These are phyloP conservation scores for Citrus cavaleriei DNA, from an alignment of 345 rosid genomes.

Conservation along the genomic window DNA sequence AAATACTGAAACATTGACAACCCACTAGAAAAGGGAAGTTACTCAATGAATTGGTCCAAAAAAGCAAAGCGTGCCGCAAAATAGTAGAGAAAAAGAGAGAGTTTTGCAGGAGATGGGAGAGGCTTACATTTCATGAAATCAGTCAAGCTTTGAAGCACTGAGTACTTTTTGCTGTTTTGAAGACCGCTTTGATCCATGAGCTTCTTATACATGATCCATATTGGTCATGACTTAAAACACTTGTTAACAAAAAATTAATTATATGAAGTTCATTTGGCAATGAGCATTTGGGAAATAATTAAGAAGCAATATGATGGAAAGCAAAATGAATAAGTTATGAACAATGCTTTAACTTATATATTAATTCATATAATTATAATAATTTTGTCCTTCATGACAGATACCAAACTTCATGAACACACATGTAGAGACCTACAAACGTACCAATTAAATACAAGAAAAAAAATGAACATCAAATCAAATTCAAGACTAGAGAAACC, in stretches of 20 bases:
- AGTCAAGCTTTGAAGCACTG: neutral
- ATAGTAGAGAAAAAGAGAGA: neutral
- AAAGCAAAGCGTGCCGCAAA: slow-evolving; percentile 1
- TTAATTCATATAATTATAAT: neutral
- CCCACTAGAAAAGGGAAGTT: slow-evolving; percentile 1
- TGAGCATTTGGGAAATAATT: too few relatives aligned
- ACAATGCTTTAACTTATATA: too few relatives aligned
- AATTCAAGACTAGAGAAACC: slow-evolving; percentile 5
- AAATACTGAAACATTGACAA: neutral
- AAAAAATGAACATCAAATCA: neutral
- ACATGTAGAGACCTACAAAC: slow-evolving; percentile 11
- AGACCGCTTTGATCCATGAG: neutral
- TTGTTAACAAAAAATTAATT: neutral
- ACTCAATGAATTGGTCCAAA: slow-evolving; percentile 11
- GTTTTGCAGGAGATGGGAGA: slow-evolving; percentile 4
- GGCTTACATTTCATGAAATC: slow-evolving; percentile 1
- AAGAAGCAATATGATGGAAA: neutral
- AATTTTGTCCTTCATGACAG: slow-evolving; percentile 16
- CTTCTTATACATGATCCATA: neutral
- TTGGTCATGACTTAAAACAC: too few relatives aligned
- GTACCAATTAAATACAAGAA: slow-evolving; percentile 10
- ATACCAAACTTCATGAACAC: slow-evolving; percentile 22
- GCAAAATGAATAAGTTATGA: neutral
- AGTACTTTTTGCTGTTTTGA: slow-evolving; percentile 1
- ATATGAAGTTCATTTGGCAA: neutral